Evolutionary conservation across 1,284 basidiomycete species (phyloP).

Genomic region (Puccinia brachypodii): DNA sequence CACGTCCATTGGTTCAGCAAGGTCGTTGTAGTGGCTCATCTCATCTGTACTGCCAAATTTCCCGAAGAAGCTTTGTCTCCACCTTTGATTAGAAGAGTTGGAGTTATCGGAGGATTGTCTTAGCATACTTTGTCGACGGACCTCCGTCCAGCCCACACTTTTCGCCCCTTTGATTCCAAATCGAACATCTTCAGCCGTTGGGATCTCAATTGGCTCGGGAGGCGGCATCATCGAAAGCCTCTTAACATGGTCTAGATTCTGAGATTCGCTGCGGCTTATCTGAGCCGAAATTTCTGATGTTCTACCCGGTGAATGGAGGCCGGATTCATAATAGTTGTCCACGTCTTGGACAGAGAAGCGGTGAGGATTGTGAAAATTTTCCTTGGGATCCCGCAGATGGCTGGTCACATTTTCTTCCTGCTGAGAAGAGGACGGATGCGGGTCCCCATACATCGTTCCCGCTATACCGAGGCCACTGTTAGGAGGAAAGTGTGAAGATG

Average conservation of each 20-base stretch:
- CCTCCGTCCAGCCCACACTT: slow-evolving; percentile 42
- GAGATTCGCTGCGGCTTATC: not conserved
- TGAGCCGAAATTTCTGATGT: not conserved
- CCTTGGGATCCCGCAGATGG: not conserved
- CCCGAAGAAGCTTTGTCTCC: slow-evolving; percentile 47
- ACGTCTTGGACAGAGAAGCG: slow-evolving; percentile 10
- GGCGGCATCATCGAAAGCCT: slow-evolving; percentile 35
- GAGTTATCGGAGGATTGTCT: not conserved
- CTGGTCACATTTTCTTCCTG: not conserved
- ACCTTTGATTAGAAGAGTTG: slow-evolving; percentile 19
- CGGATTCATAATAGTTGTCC: slow-evolving; percentile 3
- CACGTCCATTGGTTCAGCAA: not conserved
- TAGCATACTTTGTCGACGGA: slow-evolving; percentile 26
- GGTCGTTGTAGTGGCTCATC: not conserved
- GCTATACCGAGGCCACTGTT: not conserved
- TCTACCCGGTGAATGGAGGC: not conserved
- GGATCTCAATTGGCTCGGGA: slow-evolving; percentile 44
- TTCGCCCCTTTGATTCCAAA: slow-evolving; percentile 49
- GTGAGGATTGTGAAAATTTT: not conserved
- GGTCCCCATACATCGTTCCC: not conserved
- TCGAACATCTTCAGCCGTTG: slow-evolving; percentile 45
- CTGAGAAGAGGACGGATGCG: not conserved
- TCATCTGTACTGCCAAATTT: slow-evolving; percentile 20
- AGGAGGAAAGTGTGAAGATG: not conserved
- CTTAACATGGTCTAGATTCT: slow-evolving; percentile 6